These are phyloP conservation scores for Tilletia setariae DNA, from an alignment of 1,284 basidiomycete species.

Conservation along the genomic window DNA sequence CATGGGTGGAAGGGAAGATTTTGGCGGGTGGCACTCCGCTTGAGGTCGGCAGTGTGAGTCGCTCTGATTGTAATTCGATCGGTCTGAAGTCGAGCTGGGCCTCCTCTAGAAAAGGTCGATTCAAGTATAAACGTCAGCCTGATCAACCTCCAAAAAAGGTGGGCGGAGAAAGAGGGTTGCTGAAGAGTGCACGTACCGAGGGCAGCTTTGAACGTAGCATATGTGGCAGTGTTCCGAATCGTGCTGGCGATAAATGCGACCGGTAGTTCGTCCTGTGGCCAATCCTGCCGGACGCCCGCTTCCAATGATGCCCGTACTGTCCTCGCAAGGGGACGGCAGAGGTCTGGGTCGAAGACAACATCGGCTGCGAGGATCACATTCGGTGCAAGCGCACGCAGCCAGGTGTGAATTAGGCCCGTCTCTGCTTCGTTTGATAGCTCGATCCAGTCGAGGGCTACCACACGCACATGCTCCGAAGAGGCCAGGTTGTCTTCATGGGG, in stretches of 20 bases:
- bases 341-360: conserved; percentile 28
- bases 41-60: not conserved
- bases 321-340: conserved; percentile 16
- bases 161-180: not conserved
- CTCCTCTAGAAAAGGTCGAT: not conserved
- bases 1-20: conserved; percentile 29
- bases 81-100: not conserved
- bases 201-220: conserved; percentile 17
- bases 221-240: conserved; percentile 25
- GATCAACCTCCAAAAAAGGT: not conserved
- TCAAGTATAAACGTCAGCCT: not conserved
- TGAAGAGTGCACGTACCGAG: conserved; percentile 7
- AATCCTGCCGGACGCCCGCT: not conserved
- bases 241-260: conserved; percentile 29
- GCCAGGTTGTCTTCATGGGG: not conserved
- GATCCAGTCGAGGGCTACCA: conserved; percentile 24
- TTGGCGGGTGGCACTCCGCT: conserved; percentile 7
- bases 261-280: not conserved
- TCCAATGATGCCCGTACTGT: conserved; percentile 15
- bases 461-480: not conserved
- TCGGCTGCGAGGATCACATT: conserved; percentile 27
- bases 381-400: conserved; percentile 8
- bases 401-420: not conserved
- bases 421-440: conserved; percentile 3
- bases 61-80: not conserved